These are phyloP conservation scores for Lepidium campestre DNA, from an alignment of 441 rosid genomes.

Conservation along the genomic window DNA sequence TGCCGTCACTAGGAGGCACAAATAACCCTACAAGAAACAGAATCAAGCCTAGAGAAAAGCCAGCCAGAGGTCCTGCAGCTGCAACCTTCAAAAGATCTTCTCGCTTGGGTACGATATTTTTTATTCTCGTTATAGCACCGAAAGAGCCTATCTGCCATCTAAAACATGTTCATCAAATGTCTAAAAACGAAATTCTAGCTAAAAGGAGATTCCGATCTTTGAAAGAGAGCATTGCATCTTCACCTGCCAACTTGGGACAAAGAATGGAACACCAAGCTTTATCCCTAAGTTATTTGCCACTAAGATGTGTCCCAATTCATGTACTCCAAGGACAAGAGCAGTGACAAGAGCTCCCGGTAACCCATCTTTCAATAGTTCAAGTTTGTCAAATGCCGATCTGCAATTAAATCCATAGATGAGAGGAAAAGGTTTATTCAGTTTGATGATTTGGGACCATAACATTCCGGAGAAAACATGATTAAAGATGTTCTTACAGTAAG, in stretches of 20 bases:
- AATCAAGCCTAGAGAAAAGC: conserved; percentile 71
- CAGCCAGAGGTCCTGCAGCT: conserved; percentile 92
- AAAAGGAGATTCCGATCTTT: neutral
- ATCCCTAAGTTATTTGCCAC: conserved; percentile 60
- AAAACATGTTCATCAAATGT: conserved; percentile 31
- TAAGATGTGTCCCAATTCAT: conserved; percentile 71
- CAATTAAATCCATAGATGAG: conserved; percentile 13
- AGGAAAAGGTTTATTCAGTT: neutral
- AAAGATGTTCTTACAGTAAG: conserved; percentile 51
- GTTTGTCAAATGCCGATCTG: conserved; percentile 81
- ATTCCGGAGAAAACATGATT: conserved; percentile 1
- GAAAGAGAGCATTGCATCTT: conserved; percentile 21
- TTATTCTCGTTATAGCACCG: conserved; percentile 88
- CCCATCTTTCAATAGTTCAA: conserved; percentile 61
- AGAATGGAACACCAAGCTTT: conserved; percentile 84
- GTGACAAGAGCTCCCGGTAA: conserved; percentile 87
- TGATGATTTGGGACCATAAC: neutral
- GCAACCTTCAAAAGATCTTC: conserved; percentile 90
- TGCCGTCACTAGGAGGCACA: conserved; percentile 78
- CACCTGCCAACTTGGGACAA: conserved; percentile 99
- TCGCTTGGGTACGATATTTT: conserved; percentile 70
- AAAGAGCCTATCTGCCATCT: conserved; percentile 97
- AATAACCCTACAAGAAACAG: conserved; percentile 72
- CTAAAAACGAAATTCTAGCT: conserved; percentile 3
- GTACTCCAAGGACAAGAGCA: conserved; percentile 69